Conservation (phyloP, 495 filamentous ascomycete genomes). For the Hyaloscypha variabilis region DNA sequence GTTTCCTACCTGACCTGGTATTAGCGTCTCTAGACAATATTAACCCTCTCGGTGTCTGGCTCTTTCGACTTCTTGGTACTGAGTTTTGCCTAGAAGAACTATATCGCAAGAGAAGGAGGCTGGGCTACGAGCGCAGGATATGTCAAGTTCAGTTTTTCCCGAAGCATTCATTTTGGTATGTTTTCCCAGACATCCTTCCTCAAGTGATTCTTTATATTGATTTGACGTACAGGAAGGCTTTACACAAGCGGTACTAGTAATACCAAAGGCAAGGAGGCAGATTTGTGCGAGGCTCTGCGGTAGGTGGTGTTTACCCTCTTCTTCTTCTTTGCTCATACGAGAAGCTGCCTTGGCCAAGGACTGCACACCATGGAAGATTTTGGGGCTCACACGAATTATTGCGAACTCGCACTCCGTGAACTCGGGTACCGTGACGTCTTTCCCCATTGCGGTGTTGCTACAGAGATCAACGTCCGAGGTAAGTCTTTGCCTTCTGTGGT, state of each 20-base stretch:
- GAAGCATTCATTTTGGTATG: constrained; percentile 82
- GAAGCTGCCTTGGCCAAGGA: constrained; percentile 73
- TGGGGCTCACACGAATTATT: constrained; percentile 89
- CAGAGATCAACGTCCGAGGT: constrained; percentile 72
- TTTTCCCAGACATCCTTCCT: too few relatives aligned
- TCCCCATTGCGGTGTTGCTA: constrained; percentile 76
- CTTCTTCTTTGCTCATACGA: neutral
- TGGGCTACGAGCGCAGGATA: constrained; percentile 87
- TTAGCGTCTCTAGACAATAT: neutral
- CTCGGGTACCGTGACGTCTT: constrained; percentile 83
- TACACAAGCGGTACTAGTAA: constrained; percentile 73
- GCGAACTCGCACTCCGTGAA: constrained; percentile 84
- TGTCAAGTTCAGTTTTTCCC: constrained; percentile 78
- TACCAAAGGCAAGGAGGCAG: constrained; percentile 72
- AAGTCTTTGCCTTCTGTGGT: constrained; percentile 34
- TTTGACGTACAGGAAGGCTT: constrained; percentile 44
- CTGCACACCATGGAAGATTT: constrained; percentile 96
- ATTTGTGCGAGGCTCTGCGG: constrained; percentile 87
- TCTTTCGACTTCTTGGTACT: neutral
- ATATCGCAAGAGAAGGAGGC: constrained; percentile 90
- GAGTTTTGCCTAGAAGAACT: constrained; percentile 66
- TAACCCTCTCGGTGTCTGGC: neutral
- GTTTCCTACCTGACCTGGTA: neutral
- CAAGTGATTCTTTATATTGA: neutral
- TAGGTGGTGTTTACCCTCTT: constrained; percentile 27